Percentiles rank a stretch among this genome's conserved stretches.
Evolutionary conservation across 805 yeast genomes (phyloP).

Genomic region (Metschnikowia hibisci): DNA sequence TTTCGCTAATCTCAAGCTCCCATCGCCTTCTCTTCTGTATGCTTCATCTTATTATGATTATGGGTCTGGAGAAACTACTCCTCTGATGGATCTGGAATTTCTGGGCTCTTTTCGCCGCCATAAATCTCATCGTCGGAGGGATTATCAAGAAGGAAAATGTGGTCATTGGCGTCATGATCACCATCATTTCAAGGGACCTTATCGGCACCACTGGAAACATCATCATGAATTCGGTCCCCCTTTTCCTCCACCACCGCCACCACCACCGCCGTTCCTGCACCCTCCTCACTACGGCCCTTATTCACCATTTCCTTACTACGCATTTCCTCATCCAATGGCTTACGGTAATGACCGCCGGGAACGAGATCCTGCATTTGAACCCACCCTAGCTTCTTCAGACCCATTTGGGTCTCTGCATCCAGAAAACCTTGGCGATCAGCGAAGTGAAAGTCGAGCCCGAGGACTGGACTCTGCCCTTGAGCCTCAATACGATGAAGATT

Average conservation of each 20-base stretch:
- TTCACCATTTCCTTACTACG: slow-evolving; percentile 6
- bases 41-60: slow-evolving; percentile 8
- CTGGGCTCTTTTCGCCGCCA: neutral
- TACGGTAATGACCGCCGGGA: neutral
- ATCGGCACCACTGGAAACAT: neutral
- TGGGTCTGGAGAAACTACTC: slow-evolving; percentile 1
- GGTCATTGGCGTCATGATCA: slow-evolving; percentile 1
- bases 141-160: neutral
- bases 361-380: neutral
- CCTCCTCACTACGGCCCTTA: slow-evolving; percentile 1
- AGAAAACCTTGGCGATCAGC: neutral
- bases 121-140: neutral
- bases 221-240: slow-evolving; percentile 1
- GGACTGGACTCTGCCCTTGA: neutral
- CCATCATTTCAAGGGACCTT: neutral
- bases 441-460: no score
- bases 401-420: neutral
- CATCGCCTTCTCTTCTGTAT: slow-evolving; percentile 13
- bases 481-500: neutral
- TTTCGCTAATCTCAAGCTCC: slow-evolving; percentile 6
- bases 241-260: slow-evolving; percentile 6
- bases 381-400: neutral
- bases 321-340: slow-evolving; percentile 1
- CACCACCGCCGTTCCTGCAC: slow-evolving; percentile 13
- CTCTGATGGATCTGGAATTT: slow-evolving; percentile 5